A percentile compares a stretch with the other conserved stretches of the same genome.
Evolutionary conservation across 2,329 filamentous ascomycete species (phyloP).

Genomic region (Metarhizium humberi): DNA sequence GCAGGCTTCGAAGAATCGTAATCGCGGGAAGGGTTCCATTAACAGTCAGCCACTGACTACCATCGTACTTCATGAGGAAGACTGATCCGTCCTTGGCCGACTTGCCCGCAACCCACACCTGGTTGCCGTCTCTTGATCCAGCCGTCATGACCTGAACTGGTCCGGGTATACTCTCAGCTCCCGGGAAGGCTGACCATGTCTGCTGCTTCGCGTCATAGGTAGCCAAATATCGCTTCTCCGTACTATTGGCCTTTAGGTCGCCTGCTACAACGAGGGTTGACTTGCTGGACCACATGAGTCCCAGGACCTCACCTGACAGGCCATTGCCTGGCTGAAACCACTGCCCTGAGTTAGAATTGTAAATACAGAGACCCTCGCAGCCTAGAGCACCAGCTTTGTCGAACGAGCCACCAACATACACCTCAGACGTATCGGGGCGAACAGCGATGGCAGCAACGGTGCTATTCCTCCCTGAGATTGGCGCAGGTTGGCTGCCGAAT

Average conservation of each 20-base stretch:
- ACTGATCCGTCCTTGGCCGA: slow-evolving; percentile 52
- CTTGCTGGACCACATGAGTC: slow-evolving; percentile 67
- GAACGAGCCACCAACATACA: slow-evolving; percentile 85
- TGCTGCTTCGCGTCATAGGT: slow-evolving; percentile 61
- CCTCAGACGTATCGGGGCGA: slow-evolving; percentile 58
- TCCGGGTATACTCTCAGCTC: slow-evolving; percentile 61
- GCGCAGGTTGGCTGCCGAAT: slow-evolving; percentile 65
- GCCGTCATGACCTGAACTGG: slow-evolving; percentile 68
- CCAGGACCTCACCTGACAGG: slow-evolving; percentile 59
- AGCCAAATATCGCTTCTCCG: slow-evolving; percentile 53
- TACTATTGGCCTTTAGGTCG: slow-evolving; percentile 59
- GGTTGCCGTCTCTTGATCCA: slow-evolving; percentile 60
- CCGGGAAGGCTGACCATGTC: slow-evolving; percentile 56
- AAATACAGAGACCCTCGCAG: slow-evolving; percentile 76
- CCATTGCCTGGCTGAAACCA: slow-evolving; percentile 74
- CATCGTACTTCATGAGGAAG: slow-evolving; percentile 78
- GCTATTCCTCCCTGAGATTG: slow-evolving; percentile 59
- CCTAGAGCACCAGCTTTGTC: slow-evolving; percentile 71
- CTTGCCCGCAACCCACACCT: slow-evolving; percentile 77
- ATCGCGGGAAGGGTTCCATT: slow-evolving; percentile 51
- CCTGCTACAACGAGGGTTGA: slow-evolving; percentile 70
- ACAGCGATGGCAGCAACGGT: slow-evolving; percentile 69
- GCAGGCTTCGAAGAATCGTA: slow-evolving; percentile 68
- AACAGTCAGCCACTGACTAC: slow-evolving; percentile 59
- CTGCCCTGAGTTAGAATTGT: slow-evolving; percentile 57